Conservation (phyloP, 2,329 filamentous ascomycete genomes). For the Penicillium vulpinum region DNA sequence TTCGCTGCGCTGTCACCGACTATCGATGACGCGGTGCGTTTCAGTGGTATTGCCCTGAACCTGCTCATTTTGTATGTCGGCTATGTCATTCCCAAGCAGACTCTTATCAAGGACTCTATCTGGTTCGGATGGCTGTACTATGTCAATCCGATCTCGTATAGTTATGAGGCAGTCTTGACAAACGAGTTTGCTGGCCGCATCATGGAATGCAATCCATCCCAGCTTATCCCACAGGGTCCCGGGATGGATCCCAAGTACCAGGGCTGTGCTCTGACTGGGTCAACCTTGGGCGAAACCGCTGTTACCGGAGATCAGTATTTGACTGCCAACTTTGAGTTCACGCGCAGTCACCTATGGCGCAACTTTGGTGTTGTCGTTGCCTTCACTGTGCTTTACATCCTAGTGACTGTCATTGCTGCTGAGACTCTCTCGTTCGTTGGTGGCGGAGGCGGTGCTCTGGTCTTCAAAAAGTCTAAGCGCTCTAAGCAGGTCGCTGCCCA, state of each 20-base stretch:
- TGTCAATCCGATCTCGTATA: conserved; percentile 57
- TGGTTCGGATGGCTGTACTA: conserved; percentile 67
- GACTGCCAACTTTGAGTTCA: conserved; percentile 56
- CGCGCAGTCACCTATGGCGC: conserved; percentile 62
- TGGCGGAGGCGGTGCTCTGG: conserved; percentile 65
- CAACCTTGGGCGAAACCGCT: conserved; percentile 50
- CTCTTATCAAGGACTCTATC: conserved; percentile 58
- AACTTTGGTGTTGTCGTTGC: conserved; percentile 78
- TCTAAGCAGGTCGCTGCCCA: conserved; percentile 56
- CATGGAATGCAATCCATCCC: conserved; percentile 60
- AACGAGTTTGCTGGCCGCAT: conserved; percentile 63
- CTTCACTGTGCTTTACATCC: conserved; percentile 71
- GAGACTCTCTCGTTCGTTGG: conserved; percentile 66
- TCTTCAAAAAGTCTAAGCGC: conserved; percentile 69
- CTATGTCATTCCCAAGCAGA: conserved; percentile 67
- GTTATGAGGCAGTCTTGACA: conserved; percentile 66
- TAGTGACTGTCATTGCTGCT: conserved; percentile 68
- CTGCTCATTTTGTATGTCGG: conserved; percentile 64
- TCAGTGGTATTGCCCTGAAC: conserved; percentile 62
- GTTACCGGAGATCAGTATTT: conserved; percentile 60
- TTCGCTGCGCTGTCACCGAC: conserved; percentile 64
- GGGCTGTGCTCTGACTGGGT: conserved; percentile 64
- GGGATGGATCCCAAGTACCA: conserved; percentile 57
- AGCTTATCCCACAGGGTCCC: conserved; percentile 62
- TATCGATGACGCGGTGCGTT: conserved; percentile 66